Conservation (phyloP, 1,284 basidiomycete species). For the Cystobasidiaceae sp. region DNA sequence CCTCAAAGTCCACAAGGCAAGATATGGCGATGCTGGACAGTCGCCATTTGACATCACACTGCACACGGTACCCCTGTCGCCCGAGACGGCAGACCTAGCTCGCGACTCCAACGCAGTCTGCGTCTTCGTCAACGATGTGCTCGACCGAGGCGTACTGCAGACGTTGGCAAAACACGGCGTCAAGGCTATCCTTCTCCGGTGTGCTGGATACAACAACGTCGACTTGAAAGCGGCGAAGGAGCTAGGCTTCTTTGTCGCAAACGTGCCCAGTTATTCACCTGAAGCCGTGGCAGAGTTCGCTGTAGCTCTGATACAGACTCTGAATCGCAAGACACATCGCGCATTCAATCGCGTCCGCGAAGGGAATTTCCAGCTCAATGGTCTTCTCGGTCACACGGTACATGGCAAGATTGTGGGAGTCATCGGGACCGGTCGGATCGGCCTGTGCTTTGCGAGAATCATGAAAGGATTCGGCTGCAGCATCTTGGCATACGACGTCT, state of each 20-base stretch:
- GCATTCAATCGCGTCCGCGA: slow-evolving; percentile 42
- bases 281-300: slow-evolving; percentile 43
- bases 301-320: slow-evolving; percentile 40
- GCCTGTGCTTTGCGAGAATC: slow-evolving; percentile 37
- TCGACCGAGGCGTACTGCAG: slow-evolving; percentile 34
- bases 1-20: background rate
- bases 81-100: background rate
- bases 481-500: background rate
- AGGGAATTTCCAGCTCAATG: slow-evolving; percentile 43
- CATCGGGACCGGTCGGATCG: slow-evolving; percentile 1
- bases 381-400: slow-evolving; percentile 39
- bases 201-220: slow-evolving; percentile 42
- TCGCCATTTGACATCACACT: background rate
- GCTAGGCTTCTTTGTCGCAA: slow-evolving; percentile 39
- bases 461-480: slow-evolving; percentile 32
- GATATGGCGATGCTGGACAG: background rate
- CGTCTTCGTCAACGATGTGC: slow-evolving; percentile 42
- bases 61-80: background rate
- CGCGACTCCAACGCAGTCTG: slow-evolving; percentile 31
- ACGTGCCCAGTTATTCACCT: slow-evolving; percentile 42
- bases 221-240: slow-evolving; percentile 38
- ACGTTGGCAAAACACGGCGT: slow-evolving; percentile 35
- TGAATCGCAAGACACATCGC: slow-evolving; percentile 42
- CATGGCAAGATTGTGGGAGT: background rate
- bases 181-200: slow-evolving; percentile 39